Percentiles rank a stretch among this genome's conserved stretches.
Evolutionary conservation across 306 rosid genomes (phyloP).

Genomic region (Canavalia ensiformis): DNA sequence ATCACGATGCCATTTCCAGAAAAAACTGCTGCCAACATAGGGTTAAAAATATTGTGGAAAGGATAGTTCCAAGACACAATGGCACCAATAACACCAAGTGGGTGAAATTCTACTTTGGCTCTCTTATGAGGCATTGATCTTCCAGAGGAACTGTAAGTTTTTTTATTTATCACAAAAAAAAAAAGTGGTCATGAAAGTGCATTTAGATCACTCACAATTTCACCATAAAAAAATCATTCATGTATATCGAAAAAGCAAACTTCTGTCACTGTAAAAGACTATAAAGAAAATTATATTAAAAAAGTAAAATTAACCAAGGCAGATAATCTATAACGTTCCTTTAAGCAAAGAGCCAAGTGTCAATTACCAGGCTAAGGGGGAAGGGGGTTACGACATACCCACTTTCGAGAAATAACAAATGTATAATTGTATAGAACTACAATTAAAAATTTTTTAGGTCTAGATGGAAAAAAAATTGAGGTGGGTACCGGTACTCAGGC

Average conservation of each 20-base stretch:
- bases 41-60: slow-evolving; percentile 92
- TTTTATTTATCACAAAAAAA: slow-evolving; percentile 30
- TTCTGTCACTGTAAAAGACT: neutral
- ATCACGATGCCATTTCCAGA: slow-evolving; percentile 91
- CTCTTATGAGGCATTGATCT: slow-evolving; percentile 87
- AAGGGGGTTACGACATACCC: slow-evolving; percentile 8
- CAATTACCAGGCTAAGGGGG: neutral
- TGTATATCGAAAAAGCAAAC: neutral
- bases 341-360: slow-evolving; percentile 42
- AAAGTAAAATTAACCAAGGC: slow-evolving; percentile 1
- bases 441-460: neutral
- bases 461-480: slow-evolving; percentile 33
- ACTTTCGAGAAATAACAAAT: slow-evolving; percentile 23
- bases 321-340: slow-evolving; percentile 11
- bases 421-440: slow-evolving; percentile 18
- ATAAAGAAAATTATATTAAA: neutral
- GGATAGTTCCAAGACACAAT: slow-evolving; percentile 98
- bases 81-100: slow-evolving; percentile 95
- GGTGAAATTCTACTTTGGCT: slow-evolving; percentile 87
- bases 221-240: slow-evolving; percentile 20
- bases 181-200: slow-evolving; percentile 35
- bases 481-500: slow-evolving; percentile 82
- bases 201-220: slow-evolving; percentile 17
- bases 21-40: slow-evolving; percentile 92
- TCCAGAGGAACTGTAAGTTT: slow-evolving; percentile 73